phyloP scores from a whole-genome alignment of 306 rosid species.

The Cicer arietinum region DNA sequence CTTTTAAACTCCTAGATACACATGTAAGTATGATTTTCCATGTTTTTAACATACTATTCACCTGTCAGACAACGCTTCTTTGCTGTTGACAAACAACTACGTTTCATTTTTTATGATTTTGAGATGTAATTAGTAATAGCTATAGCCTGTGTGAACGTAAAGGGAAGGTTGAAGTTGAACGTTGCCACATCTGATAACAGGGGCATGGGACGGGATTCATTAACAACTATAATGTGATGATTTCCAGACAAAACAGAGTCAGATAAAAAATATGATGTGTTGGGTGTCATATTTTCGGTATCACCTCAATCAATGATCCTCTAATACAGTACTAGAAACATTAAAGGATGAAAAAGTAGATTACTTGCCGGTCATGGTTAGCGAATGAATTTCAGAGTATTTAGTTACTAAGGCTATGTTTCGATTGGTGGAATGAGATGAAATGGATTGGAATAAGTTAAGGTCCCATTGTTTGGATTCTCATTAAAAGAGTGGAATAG shows the following conservation, averaged over 20 bases:
- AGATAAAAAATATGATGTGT: not conserved
- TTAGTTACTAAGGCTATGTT: not conserved
- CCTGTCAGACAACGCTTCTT: not conserved
- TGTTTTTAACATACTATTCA: slow-evolving; percentile 21
- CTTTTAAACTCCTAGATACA: slow-evolving; percentile 73
- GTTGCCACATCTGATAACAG: not conserved
- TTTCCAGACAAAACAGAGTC: not conserved
- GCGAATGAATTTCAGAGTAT: not conserved
- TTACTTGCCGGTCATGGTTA: not conserved
- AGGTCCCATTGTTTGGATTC: too few relatives aligned
- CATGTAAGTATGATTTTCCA: slow-evolving; percentile 59
- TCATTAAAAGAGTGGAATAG: too few relatives aligned
- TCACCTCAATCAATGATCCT: not conserved
- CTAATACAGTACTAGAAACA: not conserved
- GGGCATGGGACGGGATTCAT: not conserved
- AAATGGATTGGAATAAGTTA: too few relatives aligned
- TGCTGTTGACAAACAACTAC: slow-evolving; percentile 18
- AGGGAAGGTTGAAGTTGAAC: not conserved
- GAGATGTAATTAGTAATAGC: slow-evolving; percentile 14
- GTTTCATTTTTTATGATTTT: slow-evolving; percentile 31
- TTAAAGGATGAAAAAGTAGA: not conserved
- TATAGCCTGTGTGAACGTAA: not conserved
- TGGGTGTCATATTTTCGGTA: not conserved
- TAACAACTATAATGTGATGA: not conserved
- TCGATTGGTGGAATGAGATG: too few relatives aligned